phyloP scores from a whole-genome alignment of 768 basidiomycete species.

The Gautieria morchelliformis region DNA sequence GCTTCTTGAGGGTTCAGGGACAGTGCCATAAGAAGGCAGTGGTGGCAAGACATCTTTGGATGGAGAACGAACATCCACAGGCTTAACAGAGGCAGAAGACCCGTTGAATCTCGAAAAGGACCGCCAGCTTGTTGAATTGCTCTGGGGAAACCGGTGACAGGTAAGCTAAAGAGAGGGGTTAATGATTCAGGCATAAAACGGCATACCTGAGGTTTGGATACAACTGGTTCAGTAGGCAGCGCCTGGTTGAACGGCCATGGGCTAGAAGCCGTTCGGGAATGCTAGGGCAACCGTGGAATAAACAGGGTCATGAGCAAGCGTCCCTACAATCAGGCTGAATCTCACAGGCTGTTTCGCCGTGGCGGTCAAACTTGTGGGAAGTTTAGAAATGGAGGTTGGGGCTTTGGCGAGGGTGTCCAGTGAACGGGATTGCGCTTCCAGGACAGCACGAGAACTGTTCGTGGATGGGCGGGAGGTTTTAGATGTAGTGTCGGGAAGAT shows the following conservation, averaged over 20 bases:
- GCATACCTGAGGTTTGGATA: not conserved
- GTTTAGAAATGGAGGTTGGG: not conserved
- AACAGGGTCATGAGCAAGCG: not conserved
- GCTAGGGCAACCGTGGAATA: not conserved
- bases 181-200: not conserved
- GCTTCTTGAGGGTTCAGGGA: not conserved
- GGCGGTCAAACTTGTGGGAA: not conserved
- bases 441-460: not conserved
- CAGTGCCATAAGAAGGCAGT: not conserved
- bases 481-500: not conserved
- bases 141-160: not conserved
- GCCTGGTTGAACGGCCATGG: conserved; percentile 8
- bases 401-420: not conserved
- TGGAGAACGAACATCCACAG: not conserved
- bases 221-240: not conserved
- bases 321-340: not conserved
- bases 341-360: conserved; percentile 5
- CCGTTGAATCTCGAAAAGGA: not conserved
- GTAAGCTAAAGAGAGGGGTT: not conserved
- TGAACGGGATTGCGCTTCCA: not conserved
- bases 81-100: not conserved
- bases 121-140: not conserved
- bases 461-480: not conserved
- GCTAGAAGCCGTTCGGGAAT: not conserved
- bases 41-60: not conserved